Percentiles rank a stretch among this genome's conserved stretches.
Conservation (phyloP, 2,329 filamentous ascomycete genomes). For the Alternaria arborescens region DNA sequence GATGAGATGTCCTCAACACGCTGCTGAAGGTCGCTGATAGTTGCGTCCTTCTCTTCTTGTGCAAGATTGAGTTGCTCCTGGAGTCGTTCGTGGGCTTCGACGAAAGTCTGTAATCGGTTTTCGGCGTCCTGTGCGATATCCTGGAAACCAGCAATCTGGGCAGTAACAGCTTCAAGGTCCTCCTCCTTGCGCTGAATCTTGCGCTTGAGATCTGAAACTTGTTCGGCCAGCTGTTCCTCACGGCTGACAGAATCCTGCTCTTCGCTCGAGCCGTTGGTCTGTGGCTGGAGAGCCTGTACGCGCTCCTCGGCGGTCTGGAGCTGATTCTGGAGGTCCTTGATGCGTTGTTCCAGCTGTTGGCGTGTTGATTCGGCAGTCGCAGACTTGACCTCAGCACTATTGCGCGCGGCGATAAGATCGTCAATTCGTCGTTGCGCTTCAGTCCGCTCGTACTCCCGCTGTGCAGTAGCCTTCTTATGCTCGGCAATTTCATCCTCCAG, state of each 20-base stretch:
- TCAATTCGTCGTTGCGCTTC: slow-evolving; percentile 92
- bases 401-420: slow-evolving; percentile 81
- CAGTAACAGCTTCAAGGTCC: slow-evolving; percentile 82
- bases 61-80: slow-evolving; percentile 83
- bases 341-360: slow-evolving; percentile 87
- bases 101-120: slow-evolving; percentile 82
- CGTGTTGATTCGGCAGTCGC: slow-evolving; percentile 84
- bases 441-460: slow-evolving; percentile 89
- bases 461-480: slow-evolving; percentile 78
- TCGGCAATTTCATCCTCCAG: slow-evolving; percentile 85
- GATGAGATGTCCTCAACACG: slow-evolving; percentile 82
- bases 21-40: slow-evolving; percentile 82
- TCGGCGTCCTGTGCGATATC: slow-evolving; percentile 86
- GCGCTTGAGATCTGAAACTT: slow-evolving; percentile 85
- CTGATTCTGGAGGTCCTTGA: slow-evolving; percentile 89
- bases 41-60: slow-evolving; percentile 78
- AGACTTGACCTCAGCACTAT: slow-evolving; percentile 85
- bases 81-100: slow-evolving; percentile 73
- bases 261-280: slow-evolving; percentile 56
- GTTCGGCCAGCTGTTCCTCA: slow-evolving; percentile 82
- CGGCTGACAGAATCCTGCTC: slow-evolving; percentile 67
- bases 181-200: slow-evolving; percentile 82
- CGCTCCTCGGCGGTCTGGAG: slow-evolving; percentile 90
- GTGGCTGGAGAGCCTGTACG: slow-evolving; percentile 78
- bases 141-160: slow-evolving; percentile 87